Evolutionary conservation across 371 early-diverging fungal species (phyloP).

Genomic region (Mortierella sp.): DNA sequence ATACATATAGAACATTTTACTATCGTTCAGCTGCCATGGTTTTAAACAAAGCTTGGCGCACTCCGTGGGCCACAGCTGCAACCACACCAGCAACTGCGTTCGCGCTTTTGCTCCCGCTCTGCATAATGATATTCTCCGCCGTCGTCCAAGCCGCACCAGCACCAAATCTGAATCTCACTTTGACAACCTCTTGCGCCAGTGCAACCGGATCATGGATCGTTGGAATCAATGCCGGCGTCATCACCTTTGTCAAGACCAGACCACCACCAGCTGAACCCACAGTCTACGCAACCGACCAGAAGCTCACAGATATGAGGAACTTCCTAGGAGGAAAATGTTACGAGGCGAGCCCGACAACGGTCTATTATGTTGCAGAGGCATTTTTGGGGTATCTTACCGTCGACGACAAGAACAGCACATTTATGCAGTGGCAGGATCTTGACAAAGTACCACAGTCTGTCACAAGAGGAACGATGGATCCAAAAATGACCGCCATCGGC

Average conservation of each 20-base stretch:
- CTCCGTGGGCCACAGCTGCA: background rate
- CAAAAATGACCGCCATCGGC: background rate
- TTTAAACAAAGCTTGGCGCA: background rate
- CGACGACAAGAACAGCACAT: background rate
- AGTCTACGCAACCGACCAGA: background rate
- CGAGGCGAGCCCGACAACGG: background rate
- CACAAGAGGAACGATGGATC: background rate
- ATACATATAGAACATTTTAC: too few species aligned
- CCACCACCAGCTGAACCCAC: background rate
- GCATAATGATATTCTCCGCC: background rate
- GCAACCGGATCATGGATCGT: conserved; percentile 22
- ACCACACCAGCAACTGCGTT: background rate
- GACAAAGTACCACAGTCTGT: background rate
- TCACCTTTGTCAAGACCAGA: conserved; percentile 8
- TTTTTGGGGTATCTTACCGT: conserved; percentile 7
- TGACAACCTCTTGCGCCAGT: conserved; percentile 6
- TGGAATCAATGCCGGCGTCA: background rate
- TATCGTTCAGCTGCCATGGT: background rate
- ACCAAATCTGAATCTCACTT: background rate
- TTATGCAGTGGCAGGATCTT: background rate
- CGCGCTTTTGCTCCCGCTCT: background rate
- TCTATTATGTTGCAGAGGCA: conserved; percentile 22
- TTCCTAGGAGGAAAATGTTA: conserved; percentile 17
- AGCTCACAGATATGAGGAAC: background rate
- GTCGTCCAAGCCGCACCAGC: background rate